Evolutionary conservation across 2,329 filamentous ascomycete genomes (phyloP), one percentile per base, ranked within the genome.

Genomic region (Mariannaea sp.): DNA sequence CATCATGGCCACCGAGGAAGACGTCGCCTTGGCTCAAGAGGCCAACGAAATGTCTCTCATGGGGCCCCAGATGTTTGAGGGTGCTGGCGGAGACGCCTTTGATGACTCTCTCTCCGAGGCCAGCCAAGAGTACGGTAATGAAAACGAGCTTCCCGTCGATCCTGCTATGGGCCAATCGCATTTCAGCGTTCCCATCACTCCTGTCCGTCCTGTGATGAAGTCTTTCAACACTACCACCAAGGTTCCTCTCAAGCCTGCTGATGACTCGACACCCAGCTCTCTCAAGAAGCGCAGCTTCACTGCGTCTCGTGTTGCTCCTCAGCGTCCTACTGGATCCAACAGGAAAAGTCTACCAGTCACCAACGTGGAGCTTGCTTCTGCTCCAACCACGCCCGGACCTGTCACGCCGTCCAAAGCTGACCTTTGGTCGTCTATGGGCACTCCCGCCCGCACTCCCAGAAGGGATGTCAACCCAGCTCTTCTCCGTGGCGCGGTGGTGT

Each of bases 401-500:
- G 58, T 57, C 12, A 69, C 79, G 0, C 80, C 79, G 8, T 68
- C 73, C n/a, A 79, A 80, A 64, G 69, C 76, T 2, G 77, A 81
- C 22, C 61, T 73, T 12, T 85, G 81, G 81, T 81, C 81, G 4
- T 77, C 73, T 0, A 68, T 78, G 26, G 81, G 76, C 12, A 85
- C 82, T 0, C 83, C 83, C 3, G 78, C 78, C 3, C 79, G 80
- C 29, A 84, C 82, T 17, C 80, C 82, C 16, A 78, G 80, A 5
- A 75, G 75, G 2, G 79, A 85, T 48, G 59, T 85, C 8, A 75
- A 84, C 59, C 71, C 77, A 3, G 66, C 69, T 0, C 69, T 89
- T 3, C 77, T 93, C 3, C 79, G 81, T 16, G 91, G 90, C 1
- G 88, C 86, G 13, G 83, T 91, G 3, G 88, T 94, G 4, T 91